These are phyloP conservation scores for Balansia obtecta DNA, from an alignment of 2,329 filamentous ascomycete genomes.

Conservation along the genomic window DNA sequence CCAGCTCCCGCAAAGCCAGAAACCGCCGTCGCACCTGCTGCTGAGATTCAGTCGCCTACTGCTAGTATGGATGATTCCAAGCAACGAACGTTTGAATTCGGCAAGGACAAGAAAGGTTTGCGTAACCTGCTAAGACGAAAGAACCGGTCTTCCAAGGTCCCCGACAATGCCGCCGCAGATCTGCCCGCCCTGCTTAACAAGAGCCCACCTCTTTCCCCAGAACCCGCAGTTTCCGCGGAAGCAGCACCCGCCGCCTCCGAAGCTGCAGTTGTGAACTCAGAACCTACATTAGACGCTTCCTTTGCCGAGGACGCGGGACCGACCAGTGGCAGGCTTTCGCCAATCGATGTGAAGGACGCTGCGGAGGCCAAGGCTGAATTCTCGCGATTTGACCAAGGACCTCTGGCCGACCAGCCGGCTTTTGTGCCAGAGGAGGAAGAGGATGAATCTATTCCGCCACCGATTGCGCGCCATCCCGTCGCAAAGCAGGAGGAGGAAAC, in stretches of 20 bases:
- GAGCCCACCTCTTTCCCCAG: slow-evolving; percentile 18
- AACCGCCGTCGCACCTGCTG: not conserved
- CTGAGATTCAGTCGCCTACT: not conserved
- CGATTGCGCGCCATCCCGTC: slow-evolving; percentile 32
- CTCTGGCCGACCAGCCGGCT: slow-evolving; percentile 73
- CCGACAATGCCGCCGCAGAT: slow-evolving; percentile 39
- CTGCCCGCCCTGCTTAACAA: slow-evolving; percentile 37
- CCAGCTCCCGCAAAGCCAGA: slow-evolving; percentile 14
- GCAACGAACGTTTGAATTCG: slow-evolving; percentile 30
- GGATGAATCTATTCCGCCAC: slow-evolving; percentile 37
- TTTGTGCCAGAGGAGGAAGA: slow-evolving; percentile 54
- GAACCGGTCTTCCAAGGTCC: slow-evolving; percentile 44
- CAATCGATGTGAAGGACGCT: slow-evolving; percentile 46
- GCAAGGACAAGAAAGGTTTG: slow-evolving; percentile 37
- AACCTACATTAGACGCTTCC: not conserved
- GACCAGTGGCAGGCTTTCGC: slow-evolving; percentile 34
- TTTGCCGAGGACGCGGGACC: slow-evolving; percentile 9
- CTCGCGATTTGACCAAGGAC: slow-evolving; percentile 74
- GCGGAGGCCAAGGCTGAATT: slow-evolving; percentile 48
- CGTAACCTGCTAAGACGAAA: slow-evolving; percentile 56
- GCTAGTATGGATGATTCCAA: slow-evolving; percentile 29
- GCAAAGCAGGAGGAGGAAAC: slow-evolving; percentile 1
- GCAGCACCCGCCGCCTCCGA: not conserved
- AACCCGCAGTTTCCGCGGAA: not conserved
- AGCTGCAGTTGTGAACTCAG: not conserved